A percentile compares a stretch with the other conserved stretches of the same genome.
These are phyloP conservation scores for Aplosporella prunicola DNA, from an alignment of 2,329 filamentous ascomycete species.

Conservation along the genomic window DNA sequence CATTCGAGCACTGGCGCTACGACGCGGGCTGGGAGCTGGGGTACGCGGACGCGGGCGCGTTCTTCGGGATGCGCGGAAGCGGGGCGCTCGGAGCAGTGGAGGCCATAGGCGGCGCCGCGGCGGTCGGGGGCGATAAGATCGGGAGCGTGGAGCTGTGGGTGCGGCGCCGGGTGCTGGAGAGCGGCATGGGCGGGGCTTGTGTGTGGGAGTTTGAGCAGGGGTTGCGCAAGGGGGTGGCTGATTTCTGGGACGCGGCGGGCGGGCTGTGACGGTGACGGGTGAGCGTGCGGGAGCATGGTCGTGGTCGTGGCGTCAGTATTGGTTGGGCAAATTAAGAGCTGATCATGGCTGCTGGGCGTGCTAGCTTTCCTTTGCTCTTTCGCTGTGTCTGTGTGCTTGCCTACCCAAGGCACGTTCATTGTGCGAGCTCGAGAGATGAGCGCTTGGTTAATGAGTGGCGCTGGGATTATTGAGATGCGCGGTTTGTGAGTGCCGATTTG, in stretches of 20 bases:
- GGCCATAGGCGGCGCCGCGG: constrained; percentile 19
- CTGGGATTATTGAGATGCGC: too few species aligned
- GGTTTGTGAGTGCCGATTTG: too few species aligned
- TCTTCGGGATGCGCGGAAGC: constrained; percentile 37
- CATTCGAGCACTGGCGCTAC: constrained; percentile 46
- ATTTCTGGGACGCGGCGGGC: constrained; percentile 22
- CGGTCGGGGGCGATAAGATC: constrained; percentile 41
- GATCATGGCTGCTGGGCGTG: too few species aligned
- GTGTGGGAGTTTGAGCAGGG: constrained; percentile 46
- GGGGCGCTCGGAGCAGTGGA: constrained; percentile 8
- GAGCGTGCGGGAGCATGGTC: too few species aligned
- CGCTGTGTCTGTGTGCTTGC: too few species aligned
- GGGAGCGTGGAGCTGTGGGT: constrained; percentile 51
- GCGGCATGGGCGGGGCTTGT: constrained; percentile 37
- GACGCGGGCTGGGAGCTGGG: constrained; percentile 48
- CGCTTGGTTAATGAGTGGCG: too few species aligned
- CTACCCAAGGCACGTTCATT: too few species aligned
- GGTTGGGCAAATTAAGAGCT: too few species aligned
- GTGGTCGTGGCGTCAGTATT: too few species aligned
- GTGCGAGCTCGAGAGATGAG: too few species aligned
- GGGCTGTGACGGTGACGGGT: neutral
- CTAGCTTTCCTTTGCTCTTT: too few species aligned
- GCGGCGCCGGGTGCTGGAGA: constrained; percentile 45
- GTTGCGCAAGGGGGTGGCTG: constrained; percentile 35
- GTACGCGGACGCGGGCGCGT: constrained; percentile 44